Conservation (phyloP, 176 grass and related monocot genomes). For the Luzula sylvatica region DNA sequence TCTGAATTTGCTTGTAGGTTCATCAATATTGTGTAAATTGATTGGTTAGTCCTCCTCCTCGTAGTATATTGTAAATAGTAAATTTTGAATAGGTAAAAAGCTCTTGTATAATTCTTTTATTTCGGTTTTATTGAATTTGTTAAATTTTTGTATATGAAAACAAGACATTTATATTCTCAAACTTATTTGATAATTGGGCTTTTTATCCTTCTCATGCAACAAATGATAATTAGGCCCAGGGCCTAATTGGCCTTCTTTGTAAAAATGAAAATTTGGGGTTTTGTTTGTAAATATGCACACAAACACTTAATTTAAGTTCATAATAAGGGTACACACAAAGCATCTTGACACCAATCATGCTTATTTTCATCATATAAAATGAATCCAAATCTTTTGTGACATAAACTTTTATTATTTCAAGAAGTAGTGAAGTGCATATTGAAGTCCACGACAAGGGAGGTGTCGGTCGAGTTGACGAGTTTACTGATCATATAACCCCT, state of each 20-base stretch:
- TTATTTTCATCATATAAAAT: too few species aligned
- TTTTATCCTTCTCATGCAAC: too few species aligned
- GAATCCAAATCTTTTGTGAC: too few species aligned
- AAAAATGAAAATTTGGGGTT: not conserved
- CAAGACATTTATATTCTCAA: too few species aligned
- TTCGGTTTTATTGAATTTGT: not conserved
- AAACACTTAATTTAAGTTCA: too few species aligned
- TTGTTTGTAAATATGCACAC: not conserved
- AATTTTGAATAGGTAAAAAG: slow-evolving; percentile 1
- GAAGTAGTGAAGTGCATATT: slow-evolving; percentile 40
- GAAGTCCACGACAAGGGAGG: slow-evolving; percentile 42
- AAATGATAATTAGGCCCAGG: too few species aligned
- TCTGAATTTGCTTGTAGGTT: slow-evolving; percentile 5
- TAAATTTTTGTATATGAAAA: not conserved
- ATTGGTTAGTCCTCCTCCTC: slow-evolving; percentile 2
- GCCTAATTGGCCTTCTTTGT: too few species aligned
- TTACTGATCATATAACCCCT: slow-evolving; percentile 44
- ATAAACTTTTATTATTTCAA: too few species aligned
- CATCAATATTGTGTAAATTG: slow-evolving; percentile 12
- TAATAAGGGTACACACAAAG: too few species aligned
- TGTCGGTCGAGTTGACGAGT: slow-evolving; percentile 23
- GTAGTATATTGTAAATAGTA: not conserved
- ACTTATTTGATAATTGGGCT: not conserved
- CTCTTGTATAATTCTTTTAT: not conserved
- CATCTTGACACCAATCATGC: too few species aligned